phyloP scores from a whole-genome alignment of 1,139 yeast species.

The Candida neerlandica region DNA sequence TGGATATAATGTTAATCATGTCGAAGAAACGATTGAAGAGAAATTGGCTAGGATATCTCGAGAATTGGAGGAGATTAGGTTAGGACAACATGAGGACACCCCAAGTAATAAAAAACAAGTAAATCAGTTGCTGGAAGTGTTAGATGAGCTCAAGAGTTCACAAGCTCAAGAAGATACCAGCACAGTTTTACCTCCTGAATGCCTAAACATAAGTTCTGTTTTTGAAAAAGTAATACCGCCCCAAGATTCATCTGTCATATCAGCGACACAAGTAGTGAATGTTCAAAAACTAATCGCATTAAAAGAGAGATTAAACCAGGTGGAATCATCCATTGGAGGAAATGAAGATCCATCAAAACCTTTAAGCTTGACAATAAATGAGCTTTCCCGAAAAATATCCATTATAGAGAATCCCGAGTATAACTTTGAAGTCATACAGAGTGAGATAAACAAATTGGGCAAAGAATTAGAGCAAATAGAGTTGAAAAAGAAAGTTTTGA shows the following conservation, averaged over 20 bases:
- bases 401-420: slow-evolving; percentile 41
- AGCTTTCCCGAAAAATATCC: slow-evolving; percentile 38
- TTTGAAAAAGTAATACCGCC: slow-evolving; percentile 1
- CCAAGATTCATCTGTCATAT: neutral
- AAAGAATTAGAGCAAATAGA: slow-evolving; percentile 22
- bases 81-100: neutral
- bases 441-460: slow-evolving; percentile 20
- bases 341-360: slow-evolving; percentile 19
- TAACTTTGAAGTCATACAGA: slow-evolving; percentile 22
- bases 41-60: slow-evolving; percentile 45
- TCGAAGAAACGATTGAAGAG: slow-evolving; percentile 44
- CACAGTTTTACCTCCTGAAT: neutral
- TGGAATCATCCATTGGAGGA: slow-evolving; percentile 31
- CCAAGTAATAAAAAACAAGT: slow-evolving; percentile 3
- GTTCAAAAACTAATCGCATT: slow-evolving; percentile 13
- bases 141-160: slow-evolving; percentile 4
- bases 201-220: neutral
- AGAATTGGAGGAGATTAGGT: slow-evolving; percentile 45
- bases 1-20: slow-evolving; percentile 29
- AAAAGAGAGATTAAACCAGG: slow-evolving; percentile 26
- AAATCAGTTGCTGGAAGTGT: slow-evolving; percentile 13
- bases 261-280: neutral
- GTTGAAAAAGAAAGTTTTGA: slow-evolving; percentile 18
- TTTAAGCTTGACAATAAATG: slow-evolving; percentile 30
- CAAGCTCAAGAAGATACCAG: neutral